These are phyloP conservation scores for Xylariaceae sp. DNA, from an alignment of 2,329 filamentous ascomycete species.

Conservation along the genomic window DNA sequence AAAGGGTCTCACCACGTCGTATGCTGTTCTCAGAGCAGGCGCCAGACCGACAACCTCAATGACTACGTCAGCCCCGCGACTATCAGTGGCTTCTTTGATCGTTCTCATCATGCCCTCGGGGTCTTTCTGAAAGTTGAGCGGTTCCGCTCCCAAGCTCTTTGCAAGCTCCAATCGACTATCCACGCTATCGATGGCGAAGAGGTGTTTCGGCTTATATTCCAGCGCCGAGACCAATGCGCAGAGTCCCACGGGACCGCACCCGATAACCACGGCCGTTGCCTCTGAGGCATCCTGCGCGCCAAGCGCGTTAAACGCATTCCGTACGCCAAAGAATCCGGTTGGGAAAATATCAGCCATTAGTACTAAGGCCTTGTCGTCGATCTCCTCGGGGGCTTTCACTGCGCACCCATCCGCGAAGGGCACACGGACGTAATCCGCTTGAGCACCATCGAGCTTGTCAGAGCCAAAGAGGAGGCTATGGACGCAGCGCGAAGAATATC, in stretches of 20 bases:
- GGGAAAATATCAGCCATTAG: constrained; percentile 95
- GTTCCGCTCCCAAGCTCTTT: constrained; percentile 70
- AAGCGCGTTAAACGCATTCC: constrained; percentile 68
- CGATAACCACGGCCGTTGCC: constrained; percentile 72
- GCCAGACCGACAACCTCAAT: constrained; percentile 74
- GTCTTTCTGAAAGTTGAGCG: constrained; percentile 71
- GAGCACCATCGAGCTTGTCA: constrained; percentile 65
- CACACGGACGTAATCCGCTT: constrained; percentile 78
- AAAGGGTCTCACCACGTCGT: constrained; percentile 67
- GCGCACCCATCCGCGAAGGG: constrained; percentile 77
- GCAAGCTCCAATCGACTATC: constrained; percentile 71
- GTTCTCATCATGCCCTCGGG: constrained; percentile 60
- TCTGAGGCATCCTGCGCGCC: constrained; percentile 54
- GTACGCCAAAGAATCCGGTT: constrained; percentile 77
- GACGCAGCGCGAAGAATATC: constrained; percentile 72
- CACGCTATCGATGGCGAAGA: constrained; percentile 78
- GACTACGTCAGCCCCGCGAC: constrained; percentile 79
- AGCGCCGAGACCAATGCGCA: constrained; percentile 76
- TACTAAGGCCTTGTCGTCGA: constrained; percentile 70
- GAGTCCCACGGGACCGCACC: constrained; percentile 80
- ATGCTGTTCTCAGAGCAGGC: constrained; percentile 65
- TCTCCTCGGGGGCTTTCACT: constrained; percentile 62
- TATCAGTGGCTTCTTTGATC: constrained; percentile 71
- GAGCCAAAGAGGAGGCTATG: constrained; percentile 69
- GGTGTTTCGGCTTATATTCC: constrained; percentile 68